Conservation (phyloP, 2,329 filamentous ascomycete species). For the Aspergillus novoparasiticus region DNA sequence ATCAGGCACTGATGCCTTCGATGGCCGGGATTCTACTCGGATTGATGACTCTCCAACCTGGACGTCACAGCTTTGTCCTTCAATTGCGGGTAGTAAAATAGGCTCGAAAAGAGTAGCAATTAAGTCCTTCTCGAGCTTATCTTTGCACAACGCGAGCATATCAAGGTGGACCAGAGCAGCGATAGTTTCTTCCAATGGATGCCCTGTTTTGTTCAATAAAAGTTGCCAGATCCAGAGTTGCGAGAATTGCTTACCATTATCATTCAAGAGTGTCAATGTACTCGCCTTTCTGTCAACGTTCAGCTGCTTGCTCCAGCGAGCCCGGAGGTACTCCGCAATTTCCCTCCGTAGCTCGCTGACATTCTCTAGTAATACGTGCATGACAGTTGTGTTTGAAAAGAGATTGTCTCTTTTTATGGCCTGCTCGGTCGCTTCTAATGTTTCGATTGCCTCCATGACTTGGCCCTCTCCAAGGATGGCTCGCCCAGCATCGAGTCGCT, state of each 20-base stretch:
- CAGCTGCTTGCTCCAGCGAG: slow-evolving; percentile 72
- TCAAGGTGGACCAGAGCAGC: slow-evolving; percentile 33
- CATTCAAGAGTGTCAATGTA: slow-evolving; percentile 59
- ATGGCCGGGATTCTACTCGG: slow-evolving; percentile 26
- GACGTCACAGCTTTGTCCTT: slow-evolving; percentile 30
- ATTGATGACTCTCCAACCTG: slow-evolving; percentile 32
- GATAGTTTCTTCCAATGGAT: slow-evolving; percentile 34
- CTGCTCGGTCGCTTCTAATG: slow-evolving; percentile 48
- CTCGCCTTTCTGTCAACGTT: slow-evolving; percentile 60
- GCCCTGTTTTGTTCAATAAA: slow-evolving; percentile 17
- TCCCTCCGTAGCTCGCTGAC: slow-evolving; percentile 67
- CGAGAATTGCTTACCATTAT: slow-evolving; percentile 51
- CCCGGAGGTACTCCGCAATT: slow-evolving; percentile 67
- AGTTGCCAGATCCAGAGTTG: background rate
- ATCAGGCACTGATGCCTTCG: slow-evolving; percentile 31
- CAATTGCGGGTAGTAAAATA: slow-evolving; percentile 30
- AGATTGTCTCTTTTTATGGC: slow-evolving; percentile 31
- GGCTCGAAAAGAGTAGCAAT: slow-evolving; percentile 35
- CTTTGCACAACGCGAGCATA: slow-evolving; percentile 32
- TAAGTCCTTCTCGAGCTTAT: slow-evolving; percentile 38
- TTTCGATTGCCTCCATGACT: slow-evolving; percentile 51
- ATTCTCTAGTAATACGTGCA: slow-evolving; percentile 63
- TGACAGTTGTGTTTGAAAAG: slow-evolving; percentile 40
- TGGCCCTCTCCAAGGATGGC: slow-evolving; percentile 48
- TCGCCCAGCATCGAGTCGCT: slow-evolving; percentile 51